Base-by-base conservation (phyloP, 192 early-diverging fungal species). In the Rhizophagus clarus region DNA sequence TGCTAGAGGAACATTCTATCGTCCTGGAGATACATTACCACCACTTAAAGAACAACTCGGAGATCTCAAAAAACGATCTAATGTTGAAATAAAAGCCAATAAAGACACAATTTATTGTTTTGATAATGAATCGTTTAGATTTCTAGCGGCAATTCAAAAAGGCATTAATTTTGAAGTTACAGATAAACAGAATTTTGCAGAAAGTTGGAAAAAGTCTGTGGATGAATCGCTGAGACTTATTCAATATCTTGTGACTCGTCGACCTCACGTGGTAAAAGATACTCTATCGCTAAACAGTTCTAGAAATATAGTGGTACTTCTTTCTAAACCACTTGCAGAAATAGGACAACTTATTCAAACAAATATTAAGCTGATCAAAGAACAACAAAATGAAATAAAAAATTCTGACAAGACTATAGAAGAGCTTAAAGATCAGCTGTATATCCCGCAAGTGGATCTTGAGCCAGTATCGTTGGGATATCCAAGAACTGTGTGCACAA, bases 51-150 rank as follows among this genome's bases (percentile, higher is more conserved):
- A 79, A 56, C 62, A 80, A 29, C 47, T 83, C 4, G 29, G 32
- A 0, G 69, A 81, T 1, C 73, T 83, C 56, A 34, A 72, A 32
- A 4, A 81, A 70, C 60, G 11, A 49, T 74, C 7, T 32, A 62
- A 42, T 42, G 28, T 83, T 40, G 72, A n/a, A 17, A 78, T 83
- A 40, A 63, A 29, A 15, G 62, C 72, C 10, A 32, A 60, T 17
- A 0, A 42, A 3, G 34, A 72, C 67, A 83, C 51, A 2, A 60
- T 81, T 17, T 83, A 76, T 47, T 80, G 47, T 69, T 77, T 83
- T 28, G 82, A 83, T 62, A 83, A 83, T 45, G 79, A 83, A 72
- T 12, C 82, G 11, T 80, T 83, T 72, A 79, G 82, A 63, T 76
- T 83, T 79, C 49, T 72, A 22, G 82, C 80, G 45, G 82, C 82